Percentiles rank a stretch among this genome's conserved stretches.
phyloP scores from a whole-genome alignment of 257 asterid species.

The Przewalskia tangutica region DNA sequence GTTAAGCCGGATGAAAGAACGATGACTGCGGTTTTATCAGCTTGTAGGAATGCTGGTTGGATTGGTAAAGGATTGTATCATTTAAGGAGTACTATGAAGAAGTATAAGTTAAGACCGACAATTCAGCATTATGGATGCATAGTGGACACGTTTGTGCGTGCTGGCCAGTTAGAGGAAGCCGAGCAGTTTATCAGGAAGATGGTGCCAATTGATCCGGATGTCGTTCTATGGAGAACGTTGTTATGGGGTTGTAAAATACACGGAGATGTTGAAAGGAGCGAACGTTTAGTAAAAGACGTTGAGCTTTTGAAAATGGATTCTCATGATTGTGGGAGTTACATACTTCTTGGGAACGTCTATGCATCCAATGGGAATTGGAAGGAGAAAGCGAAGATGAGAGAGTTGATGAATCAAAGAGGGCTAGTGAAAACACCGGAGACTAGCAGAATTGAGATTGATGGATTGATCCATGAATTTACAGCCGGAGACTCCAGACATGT shows the following conservation, averaged over 20 bases:
- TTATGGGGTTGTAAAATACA: conserved; percentile 15
- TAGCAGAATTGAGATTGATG: conserved; percentile 20
- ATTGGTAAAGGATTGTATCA: conserved; percentile 11
- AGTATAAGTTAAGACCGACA: conserved; percentile 15
- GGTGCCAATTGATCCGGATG: conserved; percentile 13
- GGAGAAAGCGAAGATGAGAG: conserved; percentile 12
- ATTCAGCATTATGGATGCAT: conserved; percentile 18
- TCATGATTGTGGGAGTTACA: conserved; percentile 7
- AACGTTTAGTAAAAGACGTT: conserved; percentile 2
- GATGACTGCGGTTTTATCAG: conserved; percentile 16
- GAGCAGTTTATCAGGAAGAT: conserved; percentile 14
- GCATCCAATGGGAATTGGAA: conserved; percentile 13
- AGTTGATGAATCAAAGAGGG: conserved; percentile 13
- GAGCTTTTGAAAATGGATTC: conserved; percentile 8
- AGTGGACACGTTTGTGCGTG: conserved; percentile 13
- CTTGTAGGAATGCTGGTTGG: conserved; percentile 18
- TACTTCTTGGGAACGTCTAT: conserved; percentile 5
- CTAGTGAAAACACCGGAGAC: not conserved
- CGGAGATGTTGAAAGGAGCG: conserved; percentile 14
- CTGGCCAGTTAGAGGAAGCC: conserved; percentile 15
- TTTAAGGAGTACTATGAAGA: conserved; percentile 11
- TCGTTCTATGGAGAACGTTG: conserved; percentile 11
- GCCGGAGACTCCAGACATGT: conserved; percentile 13
- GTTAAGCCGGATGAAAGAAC: conserved; percentile 16
- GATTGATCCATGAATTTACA: conserved; percentile 17